phyloP scores from a whole-genome alignment of 2,329 filamentous ascomycete species.

The Fusarium udum region DNA sequence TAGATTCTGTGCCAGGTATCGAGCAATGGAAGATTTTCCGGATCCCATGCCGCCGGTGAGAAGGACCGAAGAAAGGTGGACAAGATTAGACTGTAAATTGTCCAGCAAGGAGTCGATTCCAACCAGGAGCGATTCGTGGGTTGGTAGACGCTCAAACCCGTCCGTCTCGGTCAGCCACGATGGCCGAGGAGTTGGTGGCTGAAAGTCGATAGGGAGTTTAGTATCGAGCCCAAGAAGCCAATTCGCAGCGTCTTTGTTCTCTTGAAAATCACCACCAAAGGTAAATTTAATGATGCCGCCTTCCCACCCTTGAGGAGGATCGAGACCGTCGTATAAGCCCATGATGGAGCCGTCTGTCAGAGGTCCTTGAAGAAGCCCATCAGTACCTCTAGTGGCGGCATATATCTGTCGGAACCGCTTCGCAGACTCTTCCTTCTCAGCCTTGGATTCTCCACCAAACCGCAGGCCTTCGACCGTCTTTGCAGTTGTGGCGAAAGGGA shows the following conservation, averaged over 20 bases:
- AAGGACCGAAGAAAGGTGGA: conserved; percentile 87
- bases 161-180: conserved; percentile 59
- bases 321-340: conserved; percentile 63
- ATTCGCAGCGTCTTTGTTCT: conserved; percentile 58
- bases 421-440: conserved; percentile 80
- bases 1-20: conserved; percentile 77
- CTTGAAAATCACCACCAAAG: conserved; percentile 50
- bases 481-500: conserved; percentile 74
- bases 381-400: conserved; percentile 61
- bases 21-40: conserved; percentile 86
- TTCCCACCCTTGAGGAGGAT: conserved; percentile 72
- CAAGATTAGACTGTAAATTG: conserved; percentile 78
- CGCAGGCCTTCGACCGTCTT: conserved; percentile 74
- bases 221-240: conserved; percentile 86
- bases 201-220: conserved; percentile 78
- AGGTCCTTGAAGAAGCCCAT: conserved; percentile 80
- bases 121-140: conserved; percentile 71
- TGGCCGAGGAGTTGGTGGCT: conserved; percentile 75
- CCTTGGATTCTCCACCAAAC: conserved; percentile 88
- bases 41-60: conserved; percentile 89
- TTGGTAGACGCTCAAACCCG: conserved; percentile 64
- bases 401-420: conserved; percentile 79
- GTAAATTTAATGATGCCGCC: conserved; percentile 87
- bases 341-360: conserved; percentile 90
- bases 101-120: conserved; percentile 83